A percentile compares a stretch with the other conserved stretches of the same genome.
Conservation (phyloP, 2,329 filamentous ascomycete genomes). For the Aureobasidium sp. region DNA sequence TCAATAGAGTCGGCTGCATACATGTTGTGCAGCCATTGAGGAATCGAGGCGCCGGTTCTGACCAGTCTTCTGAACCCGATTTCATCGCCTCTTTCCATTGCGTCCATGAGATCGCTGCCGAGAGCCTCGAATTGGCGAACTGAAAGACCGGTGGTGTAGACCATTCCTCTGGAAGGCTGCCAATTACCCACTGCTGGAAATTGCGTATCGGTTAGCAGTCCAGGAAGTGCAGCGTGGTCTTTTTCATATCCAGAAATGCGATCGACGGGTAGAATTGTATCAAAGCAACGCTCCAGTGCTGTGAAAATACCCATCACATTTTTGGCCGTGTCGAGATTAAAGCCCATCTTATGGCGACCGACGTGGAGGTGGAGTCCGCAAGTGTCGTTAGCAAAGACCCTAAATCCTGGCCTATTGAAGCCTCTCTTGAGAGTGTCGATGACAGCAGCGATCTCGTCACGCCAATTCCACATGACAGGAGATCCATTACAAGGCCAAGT, state of each 20-base stretch:
- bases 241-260: background rate
- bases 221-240: background rate
- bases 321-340: background rate
- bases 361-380: constrained; percentile 1
- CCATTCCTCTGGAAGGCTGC: background rate
- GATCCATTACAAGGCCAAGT: background rate
- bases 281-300: background rate
- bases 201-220: background rate
- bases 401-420: background rate
- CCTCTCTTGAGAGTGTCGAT: background rate
- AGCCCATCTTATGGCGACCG: background rate
- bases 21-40: background rate
- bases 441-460: background rate
- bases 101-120: background rate
- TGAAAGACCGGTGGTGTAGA: background rate
- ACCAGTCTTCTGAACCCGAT: background rate
- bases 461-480: background rate
- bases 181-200: background rate
- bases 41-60: background rate
- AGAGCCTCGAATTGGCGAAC: background rate
- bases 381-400: background rate
- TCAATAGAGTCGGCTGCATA: background rate
- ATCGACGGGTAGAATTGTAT: background rate
- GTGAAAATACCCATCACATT: constrained; percentile 3
- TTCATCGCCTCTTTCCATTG: background rate